Base-by-base conservation (phyloP, 768 basidiomycete genomes). In the Agrocybe pediades region DNA sequence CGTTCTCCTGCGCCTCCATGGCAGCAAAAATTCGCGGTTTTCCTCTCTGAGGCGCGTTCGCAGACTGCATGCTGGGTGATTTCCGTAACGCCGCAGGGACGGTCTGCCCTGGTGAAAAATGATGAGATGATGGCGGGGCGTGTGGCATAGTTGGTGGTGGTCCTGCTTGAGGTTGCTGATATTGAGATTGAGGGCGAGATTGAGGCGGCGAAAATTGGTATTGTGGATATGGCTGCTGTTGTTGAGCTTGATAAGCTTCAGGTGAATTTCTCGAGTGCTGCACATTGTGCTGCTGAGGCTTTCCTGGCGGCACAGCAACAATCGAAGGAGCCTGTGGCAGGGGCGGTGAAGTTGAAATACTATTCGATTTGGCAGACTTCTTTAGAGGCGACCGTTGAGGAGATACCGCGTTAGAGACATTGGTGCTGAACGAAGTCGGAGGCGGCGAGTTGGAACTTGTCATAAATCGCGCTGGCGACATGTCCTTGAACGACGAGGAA, bases 11-110 rank as follows among this genome's bases (percentile, higher is more conserved):
- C 16, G 56, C 64, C 23, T 74, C 71, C 77, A 80, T 83, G 3
- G 85, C 82, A 6, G 84, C 66, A 51, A 88, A 88, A 26, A 89
- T 88, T 20, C 84, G 73, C 1, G 87, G 85, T 19, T 81, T 82
- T 17, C 79, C 80, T 51, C 71, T 74, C 56, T 55, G 59, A 24
- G 62, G 59, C 5, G 47, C 49, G 27, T 58, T 49, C 50, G 66
- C 52, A 1, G 55, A 48, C 16, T 61, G 62, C 56, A 69, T 44
- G 46, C 62, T 68, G 17, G 62, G 40, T 3, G 65, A 52, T 51
- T 67, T 69, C 41, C 54, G 57, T 13, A 64, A 56, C 42, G 56
- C 55, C 16, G 61, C 50, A n/a, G 53, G 56, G 41, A 60, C 25
- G 15, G 63, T 48, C 23, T 54, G 59, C 23, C 25, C 39, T 17